A percentile compares a stretch with the other conserved stretches of the same genome.
These are phyloP conservation scores for Cenchrus americanus DNA, from an alignment of 176 grass and related monocot species.

Conservation along the genomic window DNA sequence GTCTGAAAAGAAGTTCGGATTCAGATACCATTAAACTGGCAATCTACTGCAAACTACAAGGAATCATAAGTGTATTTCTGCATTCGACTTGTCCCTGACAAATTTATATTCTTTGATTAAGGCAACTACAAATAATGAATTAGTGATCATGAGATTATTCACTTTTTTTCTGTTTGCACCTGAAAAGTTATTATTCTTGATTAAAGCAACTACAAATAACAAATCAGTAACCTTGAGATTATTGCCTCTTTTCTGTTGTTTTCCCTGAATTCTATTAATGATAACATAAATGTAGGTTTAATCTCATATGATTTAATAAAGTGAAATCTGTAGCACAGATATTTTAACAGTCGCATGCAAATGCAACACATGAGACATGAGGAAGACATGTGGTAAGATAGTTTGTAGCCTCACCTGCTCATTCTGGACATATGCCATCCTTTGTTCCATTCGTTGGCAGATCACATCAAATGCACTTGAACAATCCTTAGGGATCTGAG, in stretches of 20 bases:
- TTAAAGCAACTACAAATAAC: neutral
- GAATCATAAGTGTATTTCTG: neutral
- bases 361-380: neutral
- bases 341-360: constrained; percentile 12
- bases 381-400: neutral
- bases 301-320: no score
- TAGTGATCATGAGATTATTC: neutral
- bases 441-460: constrained; percentile 79
- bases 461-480: constrained; percentile 77
- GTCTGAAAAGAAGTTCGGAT: neutral
- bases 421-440: constrained; percentile 64
- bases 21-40: neutral
- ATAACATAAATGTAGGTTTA: neutral
- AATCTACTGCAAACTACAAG: neutral
- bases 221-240: neutral
- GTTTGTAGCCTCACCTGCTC: constrained; percentile 63
- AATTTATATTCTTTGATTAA: neutral
- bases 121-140: neutral
- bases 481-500: constrained; percentile 66
- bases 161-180: neutral
- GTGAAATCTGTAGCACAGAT: neutral
- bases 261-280: neutral
- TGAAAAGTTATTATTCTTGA: neutral
- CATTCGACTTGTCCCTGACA: neutral
- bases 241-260: neutral